A percentile compares a stretch with the other conserved stretches of the same genome.
Evolutionary conservation across 305 asterid genomes (phyloP).

Genomic region (Caryopteris hybrid): DNA sequence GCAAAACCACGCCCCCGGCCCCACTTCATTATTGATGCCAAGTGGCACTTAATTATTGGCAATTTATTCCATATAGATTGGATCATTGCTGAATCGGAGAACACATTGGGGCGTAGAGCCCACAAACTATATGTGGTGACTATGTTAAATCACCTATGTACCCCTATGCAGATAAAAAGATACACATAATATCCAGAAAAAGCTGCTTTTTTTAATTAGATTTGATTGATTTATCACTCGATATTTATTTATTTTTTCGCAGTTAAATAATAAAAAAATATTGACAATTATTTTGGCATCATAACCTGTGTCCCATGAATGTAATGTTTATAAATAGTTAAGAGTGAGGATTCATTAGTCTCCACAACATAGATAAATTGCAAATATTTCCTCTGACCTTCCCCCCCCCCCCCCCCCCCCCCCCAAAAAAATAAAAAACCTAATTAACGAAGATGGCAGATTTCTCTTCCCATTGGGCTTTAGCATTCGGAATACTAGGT

Average conservation of each 20-base stretch:
- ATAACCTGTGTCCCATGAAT: background rate
- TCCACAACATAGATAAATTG: background rate
- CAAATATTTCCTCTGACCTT: too few species aligned
- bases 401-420: too few species aligned
- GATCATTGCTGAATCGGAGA: conserved; percentile 18
- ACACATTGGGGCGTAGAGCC: conserved; percentile 12
- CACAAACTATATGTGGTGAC: background rate
- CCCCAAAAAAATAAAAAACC: too few species aligned
- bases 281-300: background rate
- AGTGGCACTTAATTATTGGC: background rate
- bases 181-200: conserved; percentile 7
- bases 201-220: conserved; percentile 1
- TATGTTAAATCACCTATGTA: background rate
- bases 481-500: conserved; percentile 32
- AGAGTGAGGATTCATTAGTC: background rate
- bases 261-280: background rate
- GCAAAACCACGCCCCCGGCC: conserved; percentile 10
- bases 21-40: conserved; percentile 5
- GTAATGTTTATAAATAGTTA: conserved; percentile 16
- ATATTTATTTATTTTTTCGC: background rate
- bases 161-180: background rate
- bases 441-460: background rate
- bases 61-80: background rate
- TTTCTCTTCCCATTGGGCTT: conserved; percentile 26
- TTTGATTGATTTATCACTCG: background rate